Evolutionary conservation across 2,329 filamentous ascomycete genomes (phyloP).

Genomic region (Cryoendolithus antarcticus): DNA sequence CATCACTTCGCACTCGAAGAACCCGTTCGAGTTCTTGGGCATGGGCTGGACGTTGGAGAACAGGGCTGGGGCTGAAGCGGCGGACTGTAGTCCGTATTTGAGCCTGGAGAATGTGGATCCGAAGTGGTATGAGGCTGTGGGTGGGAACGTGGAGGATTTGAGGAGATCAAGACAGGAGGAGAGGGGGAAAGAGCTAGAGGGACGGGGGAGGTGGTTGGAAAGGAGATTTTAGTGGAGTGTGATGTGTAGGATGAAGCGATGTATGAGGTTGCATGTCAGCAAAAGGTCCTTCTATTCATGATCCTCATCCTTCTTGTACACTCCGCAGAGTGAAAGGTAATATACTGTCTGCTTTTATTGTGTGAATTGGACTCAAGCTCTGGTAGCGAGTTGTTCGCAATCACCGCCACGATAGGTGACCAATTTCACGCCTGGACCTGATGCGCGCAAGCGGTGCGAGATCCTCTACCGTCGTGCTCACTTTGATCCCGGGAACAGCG

Average conservation of each 20-base stretch:
- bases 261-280: no score
- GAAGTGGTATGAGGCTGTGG: conserved; percentile 24
- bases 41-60: conserved; percentile 28
- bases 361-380: no score
- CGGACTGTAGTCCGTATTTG: conserved; percentile 29
- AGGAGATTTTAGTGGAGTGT: conserved; percentile 1
- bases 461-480: neutral
- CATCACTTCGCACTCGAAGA: conserved; percentile 28
- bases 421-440: no score
- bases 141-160: conserved; percentile 13
- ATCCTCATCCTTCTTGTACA: no score
- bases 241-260: no score
- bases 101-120: conserved; percentile 30
- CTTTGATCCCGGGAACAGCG: neutral
- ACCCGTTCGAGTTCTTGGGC: conserved; percentile 30
- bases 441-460: no score
- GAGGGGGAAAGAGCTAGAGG: neutral
- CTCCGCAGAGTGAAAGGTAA: no score
- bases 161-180: conserved; percentile 8
- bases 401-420: no score
- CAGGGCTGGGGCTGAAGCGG: conserved; percentile 10
- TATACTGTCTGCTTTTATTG: no score
- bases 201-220: conserved; percentile 2
- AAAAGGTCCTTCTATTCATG: no score
- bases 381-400: no score